Evolutionary conservation across 75 land plant genomes (phyloP), one percentile per base, ranked within the genome.

Genomic region (Adiantum capillusveneris): DNA sequence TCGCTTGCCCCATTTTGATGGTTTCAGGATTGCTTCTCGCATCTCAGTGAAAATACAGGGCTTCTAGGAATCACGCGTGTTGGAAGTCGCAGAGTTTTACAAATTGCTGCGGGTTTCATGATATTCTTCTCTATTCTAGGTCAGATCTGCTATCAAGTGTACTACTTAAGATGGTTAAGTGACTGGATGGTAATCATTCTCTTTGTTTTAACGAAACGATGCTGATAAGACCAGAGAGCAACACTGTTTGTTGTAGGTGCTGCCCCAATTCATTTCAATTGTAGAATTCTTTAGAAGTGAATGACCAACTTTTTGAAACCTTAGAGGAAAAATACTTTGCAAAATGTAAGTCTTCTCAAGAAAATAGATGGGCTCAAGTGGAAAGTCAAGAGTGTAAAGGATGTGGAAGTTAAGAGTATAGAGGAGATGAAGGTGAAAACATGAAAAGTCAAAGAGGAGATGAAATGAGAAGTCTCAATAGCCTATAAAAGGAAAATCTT

Each of bases 101-200:
- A 90, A 62, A 81, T 90, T 16, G 77, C 96, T 36, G 90, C 96
- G 61, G 86, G 83, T 26, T 86, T 90, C 65, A 90, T 90, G 96
- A 80, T 90, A 46, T 83, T 79, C 78, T 85, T 85, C 72, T 85
- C 90, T 21, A 63, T 90, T 14, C 64, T 90, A 39, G 96, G 94
- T 84, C 13, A 28, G 60, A 39, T 39, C 13, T 39, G 13, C 42
- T 39, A 39, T 9, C 12, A 9, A 13, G 13, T 39, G 42, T 9
- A 39, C 13, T 39, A 7, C 42, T 39, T 39, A 39, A 39, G 42
- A 39, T 39, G 42, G 12, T 9, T 39, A 13, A 9, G 42, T 39
- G 12, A 39, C 7, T 9, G 42, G 42, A 39, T 39, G 12, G 7
- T 39, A 9, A 13, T 39, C 42, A 39, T 7, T 39, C 13, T 39